A percentile compares a stretch with the other conserved stretches of the same genome.
Conservation (phyloP, 2,329 filamentous ascomycete genomes). For the Lasiodiplodia gonubiensis region DNA sequence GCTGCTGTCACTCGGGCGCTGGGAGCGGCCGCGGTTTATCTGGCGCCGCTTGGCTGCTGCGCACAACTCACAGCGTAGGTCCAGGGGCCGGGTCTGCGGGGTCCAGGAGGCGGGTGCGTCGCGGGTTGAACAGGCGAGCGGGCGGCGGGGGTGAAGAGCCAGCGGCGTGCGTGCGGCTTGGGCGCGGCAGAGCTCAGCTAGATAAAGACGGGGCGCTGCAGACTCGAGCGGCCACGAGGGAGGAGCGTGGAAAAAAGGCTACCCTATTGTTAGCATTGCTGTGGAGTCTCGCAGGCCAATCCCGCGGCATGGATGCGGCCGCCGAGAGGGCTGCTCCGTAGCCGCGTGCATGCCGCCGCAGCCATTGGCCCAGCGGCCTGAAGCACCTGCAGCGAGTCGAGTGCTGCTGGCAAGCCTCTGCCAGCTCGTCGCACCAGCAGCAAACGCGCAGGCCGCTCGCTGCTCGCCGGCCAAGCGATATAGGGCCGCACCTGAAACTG, state of each 20-base stretch:
- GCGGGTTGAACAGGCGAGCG: constrained; percentile 11
- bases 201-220: constrained; percentile 23
- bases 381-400: constrained; percentile 22
- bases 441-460: constrained; percentile 7
- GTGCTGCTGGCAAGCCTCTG: constrained; percentile 6
- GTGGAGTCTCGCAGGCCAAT: constrained; percentile 27
- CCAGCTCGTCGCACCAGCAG: constrained; percentile 12
- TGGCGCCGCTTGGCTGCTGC: constrained; percentile 1
- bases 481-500: constrained; percentile 25
- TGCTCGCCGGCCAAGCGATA: constrained; percentile 12
- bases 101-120: constrained; percentile 27
- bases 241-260: constrained; percentile 16
- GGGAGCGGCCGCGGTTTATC: constrained; percentile 8
- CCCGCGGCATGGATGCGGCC: constrained; percentile 23
- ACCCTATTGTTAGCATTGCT: constrained; percentile 27
- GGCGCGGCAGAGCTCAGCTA: constrained; percentile 15
- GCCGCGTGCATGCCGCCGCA: constrained; percentile 8
- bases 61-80: constrained; percentile 6
- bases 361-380: constrained; percentile 20
- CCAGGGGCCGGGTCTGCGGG: constrained; percentile 22
- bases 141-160: background rate
- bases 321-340: constrained; percentile 23
- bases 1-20: background rate
- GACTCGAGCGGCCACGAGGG: constrained; percentile 19
- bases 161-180: background rate